A percentile compares a stretch with the other conserved stretches of the same genome.
Conservation (phyloP, 345 rosid species). For the Eucalyptus melliodora region DNA sequence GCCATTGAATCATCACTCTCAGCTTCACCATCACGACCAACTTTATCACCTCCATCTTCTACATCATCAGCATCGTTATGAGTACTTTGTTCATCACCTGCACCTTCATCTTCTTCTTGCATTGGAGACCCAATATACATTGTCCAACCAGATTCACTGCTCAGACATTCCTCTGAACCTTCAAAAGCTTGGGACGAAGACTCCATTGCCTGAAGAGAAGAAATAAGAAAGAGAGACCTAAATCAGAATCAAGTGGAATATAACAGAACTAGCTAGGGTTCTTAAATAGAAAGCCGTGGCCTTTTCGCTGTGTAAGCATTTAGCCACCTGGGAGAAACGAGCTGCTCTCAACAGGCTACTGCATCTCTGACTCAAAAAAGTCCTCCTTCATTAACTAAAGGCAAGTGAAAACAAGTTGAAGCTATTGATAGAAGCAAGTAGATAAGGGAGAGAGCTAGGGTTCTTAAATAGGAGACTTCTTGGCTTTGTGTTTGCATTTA, state of each 20-base stretch:
- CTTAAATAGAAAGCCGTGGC: background rate
- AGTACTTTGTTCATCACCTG: background rate
- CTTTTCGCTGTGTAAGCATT: background rate
- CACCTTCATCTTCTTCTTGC: background rate
- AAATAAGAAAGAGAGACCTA: background rate
- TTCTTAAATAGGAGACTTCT: background rate
- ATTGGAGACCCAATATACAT: slow-evolving; percentile 52
- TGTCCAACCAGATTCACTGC: slow-evolving; percentile 72
- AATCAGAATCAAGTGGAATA: background rate
- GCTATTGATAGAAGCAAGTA: background rate
- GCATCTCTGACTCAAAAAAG: background rate
- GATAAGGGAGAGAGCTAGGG: background rate
- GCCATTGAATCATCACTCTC: slow-evolving; percentile 46
- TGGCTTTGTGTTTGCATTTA: background rate
- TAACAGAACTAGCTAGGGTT: background rate
- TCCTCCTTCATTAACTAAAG: background rate
- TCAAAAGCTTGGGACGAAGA: slow-evolving; percentile 15
- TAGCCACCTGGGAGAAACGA: background rate
- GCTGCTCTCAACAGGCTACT: background rate
- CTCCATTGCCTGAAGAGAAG: slow-evolving; percentile 17
- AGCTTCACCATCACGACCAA: background rate
- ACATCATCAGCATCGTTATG: background rate
- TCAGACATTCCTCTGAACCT: slow-evolving; percentile 32
- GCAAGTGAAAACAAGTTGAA: background rate
- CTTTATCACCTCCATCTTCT: background rate